Evolutionary conservation across 768 basidiomycete genomes (phyloP).

Genomic region (Gloeopeniophorella convolvens): DNA sequence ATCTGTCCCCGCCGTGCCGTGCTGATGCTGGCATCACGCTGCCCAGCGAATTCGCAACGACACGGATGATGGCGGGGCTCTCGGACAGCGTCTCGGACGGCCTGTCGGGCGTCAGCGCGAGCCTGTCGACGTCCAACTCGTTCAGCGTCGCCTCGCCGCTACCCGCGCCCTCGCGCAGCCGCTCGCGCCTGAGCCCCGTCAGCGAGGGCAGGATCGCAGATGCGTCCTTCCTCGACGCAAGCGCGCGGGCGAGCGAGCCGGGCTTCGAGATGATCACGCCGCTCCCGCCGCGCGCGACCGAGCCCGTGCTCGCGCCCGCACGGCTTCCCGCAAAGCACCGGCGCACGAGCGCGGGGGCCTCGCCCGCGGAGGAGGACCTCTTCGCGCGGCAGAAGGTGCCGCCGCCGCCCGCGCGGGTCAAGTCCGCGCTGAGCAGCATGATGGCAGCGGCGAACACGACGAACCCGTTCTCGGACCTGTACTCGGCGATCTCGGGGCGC

Average conservation of each 20-base stretch:
- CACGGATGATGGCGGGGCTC: constrained; percentile 39
- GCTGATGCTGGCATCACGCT: not conserved
- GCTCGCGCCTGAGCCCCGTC: constrained; percentile 56
- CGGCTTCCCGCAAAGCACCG: constrained; percentile 7
- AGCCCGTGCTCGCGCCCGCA: not conserved
- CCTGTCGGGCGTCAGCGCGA: constrained; percentile 50
- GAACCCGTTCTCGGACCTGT: constrained; percentile 86
- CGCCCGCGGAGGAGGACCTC: constrained; percentile 22
- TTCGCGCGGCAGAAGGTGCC: constrained; percentile 50
- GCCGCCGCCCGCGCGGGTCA: constrained; percentile 35
- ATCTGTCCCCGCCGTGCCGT: accelerated
- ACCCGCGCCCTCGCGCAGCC: constrained; percentile 31
- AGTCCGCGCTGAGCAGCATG: constrained; percentile 68
- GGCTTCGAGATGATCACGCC: constrained; percentile 55
- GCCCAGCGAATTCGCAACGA: constrained; percentile 61
- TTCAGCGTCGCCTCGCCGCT: constrained; percentile 47
- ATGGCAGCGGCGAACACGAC: constrained; percentile 57
- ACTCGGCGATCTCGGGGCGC: constrained; percentile 79
- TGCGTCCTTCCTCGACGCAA: constrained; percentile 23
- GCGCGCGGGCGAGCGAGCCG: constrained; percentile 32
- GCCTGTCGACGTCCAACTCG: constrained; percentile 47
- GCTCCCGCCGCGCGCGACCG: constrained; percentile 24
- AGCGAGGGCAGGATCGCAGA: constrained; percentile 15
- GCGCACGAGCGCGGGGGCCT: constrained; percentile 10
- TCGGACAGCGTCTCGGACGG: constrained; percentile 63